Evolutionary conservation across 108 stramenopile species (phyloP).

Genomic region (Cylindrotheca fusiformis): DNA sequence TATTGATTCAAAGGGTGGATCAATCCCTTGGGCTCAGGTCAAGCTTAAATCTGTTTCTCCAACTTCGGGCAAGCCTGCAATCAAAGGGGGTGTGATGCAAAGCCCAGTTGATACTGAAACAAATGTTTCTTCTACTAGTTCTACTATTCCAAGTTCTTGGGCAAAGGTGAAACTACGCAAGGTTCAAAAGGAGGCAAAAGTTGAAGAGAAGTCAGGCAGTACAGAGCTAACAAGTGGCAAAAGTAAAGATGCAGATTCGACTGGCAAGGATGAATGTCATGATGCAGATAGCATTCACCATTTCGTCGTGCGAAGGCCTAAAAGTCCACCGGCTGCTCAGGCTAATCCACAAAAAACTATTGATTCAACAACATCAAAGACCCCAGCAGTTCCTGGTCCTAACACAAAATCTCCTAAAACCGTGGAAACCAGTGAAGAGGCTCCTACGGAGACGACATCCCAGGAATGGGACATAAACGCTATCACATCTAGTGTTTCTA

Average conservation of each 20-base stretch:
- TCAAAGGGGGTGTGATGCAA: neutral
- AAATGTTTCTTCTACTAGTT: constrained; percentile 2
- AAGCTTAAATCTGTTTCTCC: constrained; percentile 24
- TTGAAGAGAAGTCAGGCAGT: neutral
- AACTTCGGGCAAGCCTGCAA: neutral
- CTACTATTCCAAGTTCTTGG: constrained; percentile 31
- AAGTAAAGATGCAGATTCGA: neutral
- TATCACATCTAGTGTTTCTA: neutral
- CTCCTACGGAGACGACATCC: constrained; percentile 3
- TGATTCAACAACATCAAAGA: neutral
- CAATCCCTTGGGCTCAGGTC: constrained; percentile 24
- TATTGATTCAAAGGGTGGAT: neutral
- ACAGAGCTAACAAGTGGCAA: neutral
- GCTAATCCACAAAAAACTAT: constrained; percentile 22
- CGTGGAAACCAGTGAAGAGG: neutral
- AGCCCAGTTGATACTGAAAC: neutral
- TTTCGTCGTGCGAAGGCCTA: neutral
- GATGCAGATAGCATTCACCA: too few species aligned
- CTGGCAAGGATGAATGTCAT: neutral
- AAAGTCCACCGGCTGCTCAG: neutral
- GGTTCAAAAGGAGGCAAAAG: neutral
- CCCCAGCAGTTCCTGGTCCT: constrained; percentile 1
- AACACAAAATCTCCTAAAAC: constrained; percentile 2
- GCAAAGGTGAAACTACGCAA: constrained; percentile 36
- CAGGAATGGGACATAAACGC: neutral